Evolutionary conservation across 164 flowering plant species (phyloP), one percentile per base, ranked within the genome.

Genomic region (Vitis riparia): DNA sequence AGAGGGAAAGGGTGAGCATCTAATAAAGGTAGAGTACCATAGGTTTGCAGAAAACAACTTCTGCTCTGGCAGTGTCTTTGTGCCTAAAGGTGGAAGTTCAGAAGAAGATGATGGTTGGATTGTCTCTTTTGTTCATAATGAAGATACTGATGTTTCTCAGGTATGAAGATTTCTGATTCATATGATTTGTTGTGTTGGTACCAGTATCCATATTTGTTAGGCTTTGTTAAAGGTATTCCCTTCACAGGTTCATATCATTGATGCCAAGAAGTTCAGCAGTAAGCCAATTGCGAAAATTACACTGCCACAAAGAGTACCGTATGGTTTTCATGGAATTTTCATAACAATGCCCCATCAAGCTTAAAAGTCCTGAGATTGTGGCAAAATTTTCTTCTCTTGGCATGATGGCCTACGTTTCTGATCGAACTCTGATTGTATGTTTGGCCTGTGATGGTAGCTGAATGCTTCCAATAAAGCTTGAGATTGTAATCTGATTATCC

Each of bases 21-120:
- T 30, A 63, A 83, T 82, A 48, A 84, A 83, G 65, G 83, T 84
- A 5, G 88, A 87, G 63, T 80, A 82, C 68, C 91, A 88, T 49
- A 74, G 53, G 68, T 77, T 90, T 48, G 87, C 76, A 57, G 71
- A 82, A 32, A 84, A 80, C 60, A 71, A 67, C 10, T 88, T 77
- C 72, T 85, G 91, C 75, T 75, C 80, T n/a, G 95, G 92, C 27
- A 81, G 82, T 49, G 67, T 77, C 3, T 90, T 88, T 77, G 87
- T 90, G 1, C 27, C 91, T 0, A 88, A 77, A 70, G 51, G 61
- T 29, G 82, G 69, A 52, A 74, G 75, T 16, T 9, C 14, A 16
- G 82, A 84, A 30, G 89, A 88, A 68, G 91, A 87, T 68, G 91
- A 88, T 75, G 90, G 91, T 23, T 90, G 89, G 87, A 75, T 88